Base-by-base conservation (phyloP, 2,329 filamentous ascomycete species). In the Shiraia sp. region DNA sequence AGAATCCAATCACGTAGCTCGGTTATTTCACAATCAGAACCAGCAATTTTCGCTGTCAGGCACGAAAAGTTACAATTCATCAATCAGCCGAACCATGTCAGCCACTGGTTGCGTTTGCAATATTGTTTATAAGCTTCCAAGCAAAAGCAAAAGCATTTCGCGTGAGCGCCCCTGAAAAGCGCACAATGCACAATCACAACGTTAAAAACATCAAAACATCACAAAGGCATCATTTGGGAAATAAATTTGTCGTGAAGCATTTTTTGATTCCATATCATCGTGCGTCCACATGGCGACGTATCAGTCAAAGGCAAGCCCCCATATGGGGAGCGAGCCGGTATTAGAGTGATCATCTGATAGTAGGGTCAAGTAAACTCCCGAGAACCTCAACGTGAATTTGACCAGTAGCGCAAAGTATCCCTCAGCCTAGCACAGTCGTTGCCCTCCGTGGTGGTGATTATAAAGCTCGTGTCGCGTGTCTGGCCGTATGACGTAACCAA, bases 231-330 rank as follows among this genome's bases (percentile, higher is more conserved):
- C n/a, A n/a, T n/a, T n/a, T n/a, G 12, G n/a, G 29, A 28, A n/a
- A 36, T 8, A 32, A 10, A 15, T 10, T 53, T 65, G 55, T 66
- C 64, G 63, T 67, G 65, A 63, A 67, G 59, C 57, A 65, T 65
- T 60, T 60, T 58, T 61, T 58, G 54, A 63, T 66, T 59, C 60
- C 51, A 49, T 61, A 52, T 62, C 19, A 22, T 22, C 52, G 40
- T 49, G 49, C 44, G 61, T 66, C 61, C 64, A 68, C 65, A 65
- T 59, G 61, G 64, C 59, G 50, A 65, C 58, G 49, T 52, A 37
- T 54, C 53, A 55, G 55, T 58, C 66, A 70, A 70, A 70, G 66
- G 55, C 57, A 55, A 53, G 57, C 55, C 49, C 46, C 47, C 55
- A 35, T 31, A 51, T 36, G 27, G 47, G 41, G 41, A 49, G 51